These are phyloP conservation scores for Saccharomyces hybrid DNA, from an alignment of 1,139 yeast genomes.

Conservation along the genomic window DNA sequence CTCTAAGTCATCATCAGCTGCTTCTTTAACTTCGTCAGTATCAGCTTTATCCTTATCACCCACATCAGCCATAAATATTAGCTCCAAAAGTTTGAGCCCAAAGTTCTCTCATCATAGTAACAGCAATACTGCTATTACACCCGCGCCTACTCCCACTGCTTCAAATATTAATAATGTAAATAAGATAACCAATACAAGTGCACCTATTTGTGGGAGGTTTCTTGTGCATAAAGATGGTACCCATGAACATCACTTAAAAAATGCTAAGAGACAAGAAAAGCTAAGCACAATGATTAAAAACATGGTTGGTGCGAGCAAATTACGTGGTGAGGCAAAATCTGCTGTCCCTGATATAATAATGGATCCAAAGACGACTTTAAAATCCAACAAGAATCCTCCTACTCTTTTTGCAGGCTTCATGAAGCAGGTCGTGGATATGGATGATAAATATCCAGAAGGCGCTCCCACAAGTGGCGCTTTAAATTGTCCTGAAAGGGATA, in stretches of 20 bases:
- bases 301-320: constrained; percentile 61
- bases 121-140: neutral
- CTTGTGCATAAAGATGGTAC: constrained; percentile 46
- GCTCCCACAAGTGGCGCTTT: constrained; percentile 4
- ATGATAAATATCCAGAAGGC: constrained; percentile 8
- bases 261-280: constrained; percentile 82
- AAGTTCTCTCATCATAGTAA: neutral
- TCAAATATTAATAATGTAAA: neutral
- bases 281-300: constrained; percentile 81
- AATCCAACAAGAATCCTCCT: constrained; percentile 40
- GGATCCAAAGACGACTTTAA: constrained; percentile 12
- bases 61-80: neutral
- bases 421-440: constrained; percentile 44
- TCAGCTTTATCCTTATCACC: neutral
- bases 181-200: neutral
- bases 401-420: constrained; percentile 72
- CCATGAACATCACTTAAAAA: constrained; percentile 73
- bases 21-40: neutral
- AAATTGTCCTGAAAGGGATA: constrained; percentile 2
- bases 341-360: constrained; percentile 68
- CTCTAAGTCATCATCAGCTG: neutral
- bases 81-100: neutral
- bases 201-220: constrained; percentile 17
- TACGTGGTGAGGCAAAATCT: constrained; percentile 71
- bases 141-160: neutral